Base-by-base conservation (phyloP, 768 basidiomycete species). In the Suillus subluteus region DNA sequence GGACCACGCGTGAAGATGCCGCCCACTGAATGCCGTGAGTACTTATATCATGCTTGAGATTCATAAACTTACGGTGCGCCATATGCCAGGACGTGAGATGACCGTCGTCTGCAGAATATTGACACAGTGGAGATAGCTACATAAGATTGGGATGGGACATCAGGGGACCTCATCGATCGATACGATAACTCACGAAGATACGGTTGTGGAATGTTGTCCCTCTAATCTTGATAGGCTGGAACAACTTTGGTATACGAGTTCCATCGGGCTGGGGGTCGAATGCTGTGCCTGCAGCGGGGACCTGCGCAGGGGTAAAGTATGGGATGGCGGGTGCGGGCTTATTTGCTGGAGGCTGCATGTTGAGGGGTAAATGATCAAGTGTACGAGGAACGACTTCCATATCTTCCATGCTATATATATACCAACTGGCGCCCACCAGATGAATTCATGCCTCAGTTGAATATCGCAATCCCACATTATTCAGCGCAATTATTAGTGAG, bases 101-200 rank as follows among this genome's bases (percentile, higher is more conserved):
- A 35, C 87, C 88, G 77, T 88, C 75, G 38, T 86, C 74, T 0
- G 86, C 79, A 35, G 86, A 88, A 74, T 88, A 89, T 73, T 89
- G 87, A 72, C 87, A 86, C 40, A 89, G 73, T 0, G 88, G 88
- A 13, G 87, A 83, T 44, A 88, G 38, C 83, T 83, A 59, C 1
- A 58, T 37, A 46, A 50, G 50, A 35, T 41, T 30, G 50, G 35
- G 16, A 50, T 62, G 43, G 15, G 21, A 40, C 30, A 11, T 32
- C 12, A 26, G 13, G 21, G 11, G 8, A 44, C 4, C 46, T 2
- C 63, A 52, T 58, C 50, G 15, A 40, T 40, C 23, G 26, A 32
- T 6, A 26, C 56, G 3, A 37, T 6, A 43, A 69, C 84, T 70
- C 66, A 87, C 85, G 62, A 84, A 84, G 8, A 87, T 85, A 56